phyloP scores from a whole-genome alignment of 1,139 yeast species.

The Suhomyces terraborum region DNA sequence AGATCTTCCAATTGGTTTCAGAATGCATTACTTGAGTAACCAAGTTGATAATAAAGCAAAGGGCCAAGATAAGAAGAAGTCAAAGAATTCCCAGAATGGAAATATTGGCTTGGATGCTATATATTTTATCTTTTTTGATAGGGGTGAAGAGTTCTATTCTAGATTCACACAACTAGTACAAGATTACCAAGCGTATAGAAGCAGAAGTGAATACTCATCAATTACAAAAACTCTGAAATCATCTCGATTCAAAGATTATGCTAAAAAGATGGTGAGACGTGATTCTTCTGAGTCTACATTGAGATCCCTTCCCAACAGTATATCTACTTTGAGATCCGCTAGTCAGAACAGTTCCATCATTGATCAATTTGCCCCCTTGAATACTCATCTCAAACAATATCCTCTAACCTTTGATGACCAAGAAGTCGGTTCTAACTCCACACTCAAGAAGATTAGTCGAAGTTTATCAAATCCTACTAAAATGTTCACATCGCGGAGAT shows the following conservation, averaged over 20 bases:
- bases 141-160: slow-evolving; percentile 31
- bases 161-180: slow-evolving; percentile 26
- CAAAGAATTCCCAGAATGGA: slow-evolving; percentile 23
- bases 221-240: slow-evolving; percentile 15
- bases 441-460: slow-evolving; percentile 23
- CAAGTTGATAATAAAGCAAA: slow-evolving; percentile 10
- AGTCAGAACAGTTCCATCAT: slow-evolving; percentile 15
- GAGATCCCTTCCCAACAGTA: slow-evolving; percentile 12
- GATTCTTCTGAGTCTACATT: slow-evolving; percentile 5
- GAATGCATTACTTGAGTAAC: slow-evolving; percentile 24
- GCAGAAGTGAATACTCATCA: slow-evolving; percentile 10
- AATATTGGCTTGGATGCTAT: slow-evolving; percentile 66
- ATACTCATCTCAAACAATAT: slow-evolving; percentile 9
- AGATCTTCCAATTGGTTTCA: slow-evolving; percentile 26
- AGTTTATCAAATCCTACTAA: slow-evolving; percentile 23
- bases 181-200: slow-evolving; percentile 13
- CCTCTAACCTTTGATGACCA: slow-evolving; percentile 1
- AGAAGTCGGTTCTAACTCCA: slow-evolving; percentile 12
- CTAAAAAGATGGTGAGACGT: slow-evolving; percentile 16
- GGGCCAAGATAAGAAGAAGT: slow-evolving; percentile 9
- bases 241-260: slow-evolving; percentile 17
- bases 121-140: slow-evolving; percentile 63
- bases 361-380: slow-evolving; percentile 16
- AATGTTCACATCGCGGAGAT: slow-evolving; percentile 18
- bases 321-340: slow-evolving; percentile 21